Evolutionary conservation across 495 filamentous ascomycete species (phyloP), one percentile per base, ranked within the genome.

Genomic region (Penicillium coprophilum): DNA sequence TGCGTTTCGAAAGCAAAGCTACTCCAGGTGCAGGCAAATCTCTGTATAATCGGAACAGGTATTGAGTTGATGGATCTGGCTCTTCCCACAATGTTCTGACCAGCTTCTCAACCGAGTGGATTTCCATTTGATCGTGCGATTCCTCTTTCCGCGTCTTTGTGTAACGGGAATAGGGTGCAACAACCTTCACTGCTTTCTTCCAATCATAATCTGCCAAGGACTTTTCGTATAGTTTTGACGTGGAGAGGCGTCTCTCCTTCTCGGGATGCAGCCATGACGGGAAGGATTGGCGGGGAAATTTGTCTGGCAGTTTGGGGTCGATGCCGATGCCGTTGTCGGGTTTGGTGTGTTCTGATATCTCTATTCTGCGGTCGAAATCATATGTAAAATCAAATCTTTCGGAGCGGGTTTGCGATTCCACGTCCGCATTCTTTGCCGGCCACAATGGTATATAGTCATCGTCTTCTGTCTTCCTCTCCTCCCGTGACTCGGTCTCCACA

Each of bases 1-100:
- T 72, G 6, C 68, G 65, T 24, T 80, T 70, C 4, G 80, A 72
- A 4, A 98, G 72, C 53, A 86, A 80, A 3, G 82, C 71, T n/a
- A 89, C 77, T 30, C 89, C 84, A 0, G 89, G 91, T 3, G 64
- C 56, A 15, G 86, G 86, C 12, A 91, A 74, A 11, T 73, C 66
- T 60, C 75, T 75, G 70, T 92, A 92, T 5, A 81, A 65, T 39
- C 76, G 59, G 62, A 82, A 90, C 19, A 90, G 64, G 34, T 80
- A 66, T 36, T 82, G 74, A 27, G 82, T 82, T 4, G 82, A 73
- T 48, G 49, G 39, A 5, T 71, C 75, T 0, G 68, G 53, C 19
- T 73, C 66, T 46, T 79, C 66, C 44, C 60, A 48, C 31, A 87
- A 54, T 3, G 73, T 66, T 27, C 66, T 46, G 6, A 82, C 50